Evolutionary conservation across 441 rosid genomes (phyloP).

Genomic region (Populus hybrid): DNA sequence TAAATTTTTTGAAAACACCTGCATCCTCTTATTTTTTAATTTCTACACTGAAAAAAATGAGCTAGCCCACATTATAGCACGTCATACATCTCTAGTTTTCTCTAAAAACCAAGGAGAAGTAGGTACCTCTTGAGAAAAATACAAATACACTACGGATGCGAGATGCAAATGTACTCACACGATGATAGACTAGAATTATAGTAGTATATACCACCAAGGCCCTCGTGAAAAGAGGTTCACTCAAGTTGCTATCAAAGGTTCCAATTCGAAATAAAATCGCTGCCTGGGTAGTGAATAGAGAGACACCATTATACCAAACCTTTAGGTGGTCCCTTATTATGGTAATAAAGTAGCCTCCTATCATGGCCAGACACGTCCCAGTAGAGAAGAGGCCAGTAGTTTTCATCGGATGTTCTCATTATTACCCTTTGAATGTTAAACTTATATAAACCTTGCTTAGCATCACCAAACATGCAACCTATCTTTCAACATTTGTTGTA

Average conservation of each 20-base stretch:
- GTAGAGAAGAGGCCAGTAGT: not conserved
- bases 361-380: conserved; percentile 31
- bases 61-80: rapidly evolving
- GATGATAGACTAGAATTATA: too few species aligned
- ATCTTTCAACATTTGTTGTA: not conserved
- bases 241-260: not conserved
- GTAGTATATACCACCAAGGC: too few species aligned
- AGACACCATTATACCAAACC: not conserved
- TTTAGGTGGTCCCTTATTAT: conserved; percentile 22
- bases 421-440: not conserved
- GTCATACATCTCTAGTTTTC: too few species aligned
- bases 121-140: too few species aligned
- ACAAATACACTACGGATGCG: too few species aligned
- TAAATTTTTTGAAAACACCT: too few species aligned
- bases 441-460: conserved; percentile 20
- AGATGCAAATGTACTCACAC: too few species aligned
- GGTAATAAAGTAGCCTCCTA: conserved; percentile 8
- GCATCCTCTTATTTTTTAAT: too few species aligned
- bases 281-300: not conserved
- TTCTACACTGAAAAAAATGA: too few species aligned
- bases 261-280: not conserved
- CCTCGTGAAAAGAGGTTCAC: not conserved
- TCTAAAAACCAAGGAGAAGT: too few species aligned
- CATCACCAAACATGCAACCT: not conserved
- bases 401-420: conserved; percentile 8